Evolutionary conservation across 1,284 basidiomycete genomes (phyloP), one percentile per base, ranked within the genome.

Genomic region (Caloboletus firmus): DNA sequence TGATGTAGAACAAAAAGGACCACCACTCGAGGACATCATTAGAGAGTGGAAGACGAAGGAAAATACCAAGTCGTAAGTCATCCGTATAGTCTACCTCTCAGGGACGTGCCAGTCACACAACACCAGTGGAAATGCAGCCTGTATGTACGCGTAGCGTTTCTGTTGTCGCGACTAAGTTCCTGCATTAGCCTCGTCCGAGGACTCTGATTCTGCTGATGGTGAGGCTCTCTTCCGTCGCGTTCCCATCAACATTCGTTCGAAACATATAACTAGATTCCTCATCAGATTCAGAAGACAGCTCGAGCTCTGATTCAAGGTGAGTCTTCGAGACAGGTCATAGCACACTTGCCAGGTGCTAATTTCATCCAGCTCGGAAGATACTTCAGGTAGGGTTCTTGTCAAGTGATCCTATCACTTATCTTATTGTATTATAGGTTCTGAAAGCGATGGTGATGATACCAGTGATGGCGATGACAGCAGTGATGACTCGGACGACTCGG

Each of bases 21-120:
- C 79, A 30, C 69, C 77, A n/a, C 65, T 91, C 59, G 83, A 86
- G 50, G 76, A 79, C 34, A 83, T 89, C 48, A 66, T 90, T 9
- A 75, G 75, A 55, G 74, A 81, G 60, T 90, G 87, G 87, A 84
- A 77, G 63, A 59, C 64, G 5, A 59, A 72, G 32, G 66, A 70
- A 53, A 57, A 56, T 24, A 55, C 62, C 52, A 63, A 63, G 42
- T 32, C 55, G 62, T 70, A 40, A 61, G 69, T 60, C 4, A 13
- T 40, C 1, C 28, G n/a, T 32, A 15, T 13, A 7, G 22, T 45
- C 43, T 51, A 15, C 34, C 12, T 50, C 31, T 1, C 40, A 6
- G 8, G 43, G 32, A 46, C 42, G 28, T 31, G 30, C 44, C 34
- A 30, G 49, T 63, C 42, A 58, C 50, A 35, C 50, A 20, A 30